Conservation (phyloP, 768 basidiomycete species). For the Mycena kentingensis region DNA sequence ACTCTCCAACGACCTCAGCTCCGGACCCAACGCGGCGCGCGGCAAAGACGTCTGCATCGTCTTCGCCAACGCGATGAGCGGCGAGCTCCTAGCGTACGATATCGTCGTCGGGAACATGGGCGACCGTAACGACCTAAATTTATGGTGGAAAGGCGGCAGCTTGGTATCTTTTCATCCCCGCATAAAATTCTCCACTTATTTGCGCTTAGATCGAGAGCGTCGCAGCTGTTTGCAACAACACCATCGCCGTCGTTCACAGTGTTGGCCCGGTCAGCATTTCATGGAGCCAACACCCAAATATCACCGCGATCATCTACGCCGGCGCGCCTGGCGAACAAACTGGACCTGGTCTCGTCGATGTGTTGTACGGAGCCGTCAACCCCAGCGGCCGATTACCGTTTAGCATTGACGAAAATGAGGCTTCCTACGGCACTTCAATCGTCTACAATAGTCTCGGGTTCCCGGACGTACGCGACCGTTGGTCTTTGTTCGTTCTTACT, state of each 20-base stretch:
- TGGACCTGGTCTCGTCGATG: conserved; percentile 74
- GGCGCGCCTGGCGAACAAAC: conserved; percentile 73
- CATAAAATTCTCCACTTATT: neutral
- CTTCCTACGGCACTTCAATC: no score
- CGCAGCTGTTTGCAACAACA: conserved; percentile 71
- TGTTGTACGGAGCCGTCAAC: conserved; percentile 76
- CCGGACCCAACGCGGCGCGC: conserved; percentile 41
- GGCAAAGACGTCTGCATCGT: conserved; percentile 61
- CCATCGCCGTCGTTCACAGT: conserved; percentile 77
- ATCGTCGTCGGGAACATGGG: conserved; percentile 64
- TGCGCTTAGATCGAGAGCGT: conserved; percentile 49
- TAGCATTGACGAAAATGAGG: conserved; percentile 79
- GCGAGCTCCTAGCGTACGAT: conserved; percentile 56
- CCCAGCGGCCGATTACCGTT: conserved; percentile 74
- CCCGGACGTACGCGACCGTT: no score
- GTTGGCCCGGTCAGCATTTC: conserved; percentile 75
- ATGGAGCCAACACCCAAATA: conserved; percentile 78
- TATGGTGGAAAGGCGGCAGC: conserved; percentile 59
- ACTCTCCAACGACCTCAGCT: conserved; percentile 44
- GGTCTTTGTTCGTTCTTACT: no score
- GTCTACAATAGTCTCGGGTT: no score
- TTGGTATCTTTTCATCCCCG: conserved; percentile 34
- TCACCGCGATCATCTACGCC: conserved; percentile 61
- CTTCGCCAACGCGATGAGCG: conserved; percentile 61
- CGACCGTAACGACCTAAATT: conserved; percentile 57